Base-by-base conservation (phyloP, 2,329 filamentous ascomycete genomes). In the Aspergillus terreus region DNA sequence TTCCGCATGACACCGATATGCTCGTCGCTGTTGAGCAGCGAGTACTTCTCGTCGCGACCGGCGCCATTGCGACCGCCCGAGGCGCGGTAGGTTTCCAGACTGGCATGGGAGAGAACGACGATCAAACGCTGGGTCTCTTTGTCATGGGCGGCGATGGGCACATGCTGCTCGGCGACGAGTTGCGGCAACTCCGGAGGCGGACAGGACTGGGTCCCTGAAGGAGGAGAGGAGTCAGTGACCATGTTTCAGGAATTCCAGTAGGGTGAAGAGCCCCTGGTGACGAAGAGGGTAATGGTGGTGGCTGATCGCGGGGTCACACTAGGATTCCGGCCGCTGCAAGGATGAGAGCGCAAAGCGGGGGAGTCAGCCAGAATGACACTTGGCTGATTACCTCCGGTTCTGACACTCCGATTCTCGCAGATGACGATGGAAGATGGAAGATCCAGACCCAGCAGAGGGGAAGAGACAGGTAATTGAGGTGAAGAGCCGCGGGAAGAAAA, bases 1-100 rank as follows among this genome's bases (percentile, higher is more conserved):
- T 97, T 99, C 67, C 94, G 87, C 91, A 99, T 96, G 59, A 97
- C 88, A 57, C 94, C 94, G 62, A 99, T 99, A 71, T 99, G 94
- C 75, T 99, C 94, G 69, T 99, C 94, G 74, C 92, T 96, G 80
- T 99, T 99, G 66, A 99, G 85, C 47, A 99, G 80, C 55, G 92
- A 95, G 75, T 95, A 99, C 74, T 97, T 97, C 71, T 96, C 92
- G 65, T 96, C 92, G 47, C 88, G 84, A 30, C 67, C 78, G 70
- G 84, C 73, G 75, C 85, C 75, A 69, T 82, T 71, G 68, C 80
- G 71, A 15, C 85, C 82, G 54, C 86, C 85, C 17, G 89, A 88
- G 1, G 94, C 89, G 71, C 95, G 95, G 81, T 96, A 97, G 1
- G 94, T 99, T 75, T 99, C 94, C 61, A 99, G 84, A 65, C 92